Evolutionary conservation across 257 asterid genomes (phyloP), one percentile per base, ranked within the genome.

Genomic region (Solanum piurae): DNA sequence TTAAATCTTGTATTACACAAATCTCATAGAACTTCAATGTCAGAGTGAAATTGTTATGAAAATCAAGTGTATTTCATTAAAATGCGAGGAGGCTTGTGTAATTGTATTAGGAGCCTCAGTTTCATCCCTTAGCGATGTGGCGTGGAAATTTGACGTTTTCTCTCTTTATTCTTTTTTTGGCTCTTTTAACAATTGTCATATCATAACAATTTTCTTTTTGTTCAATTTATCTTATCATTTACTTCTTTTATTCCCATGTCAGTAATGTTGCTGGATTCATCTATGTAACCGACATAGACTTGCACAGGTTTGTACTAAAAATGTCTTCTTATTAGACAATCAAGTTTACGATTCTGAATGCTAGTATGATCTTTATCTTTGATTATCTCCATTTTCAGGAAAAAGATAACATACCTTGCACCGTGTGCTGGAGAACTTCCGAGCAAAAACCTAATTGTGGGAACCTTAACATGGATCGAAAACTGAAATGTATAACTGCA

Each of bases 261-360:
- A 95, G 99, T 89, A 95, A 96, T 86, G 94, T 97, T 89, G 99
- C 99, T 86, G 99, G 99, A 86, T 97, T 94, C 96, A 93, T 97
- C 91, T 96, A 96, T 92, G 92, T 97, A 90, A 93, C 98, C 2
- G 99, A 96, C 88, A 89, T 97, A 16, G 95, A 94, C 92, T 89
- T 95, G 12, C 94, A 94, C 71, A 96, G 98, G 99, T 96, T 88
- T 75, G 92, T 52, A 49, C 86, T 46, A 25, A 3, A 86, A 69
- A 72, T 14, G 87, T 83, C 74, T 38, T 33, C 82, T 62, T 21
- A 60, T 44, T 68, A 86, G 75, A 29, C 40, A 73, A 21, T 60
- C 49, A 4, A 27, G 79, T 37, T 21, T 7, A 5, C 60, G 36
- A 10, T 77, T 12, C 40, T 62, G 16, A 60, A 38, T 86, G 75